Evolutionary conservation across 2,329 filamentous ascomycete genomes (phyloP), one percentile per base, ranked within the genome.

Genomic region (Parascedosporium putredinis): DNA sequence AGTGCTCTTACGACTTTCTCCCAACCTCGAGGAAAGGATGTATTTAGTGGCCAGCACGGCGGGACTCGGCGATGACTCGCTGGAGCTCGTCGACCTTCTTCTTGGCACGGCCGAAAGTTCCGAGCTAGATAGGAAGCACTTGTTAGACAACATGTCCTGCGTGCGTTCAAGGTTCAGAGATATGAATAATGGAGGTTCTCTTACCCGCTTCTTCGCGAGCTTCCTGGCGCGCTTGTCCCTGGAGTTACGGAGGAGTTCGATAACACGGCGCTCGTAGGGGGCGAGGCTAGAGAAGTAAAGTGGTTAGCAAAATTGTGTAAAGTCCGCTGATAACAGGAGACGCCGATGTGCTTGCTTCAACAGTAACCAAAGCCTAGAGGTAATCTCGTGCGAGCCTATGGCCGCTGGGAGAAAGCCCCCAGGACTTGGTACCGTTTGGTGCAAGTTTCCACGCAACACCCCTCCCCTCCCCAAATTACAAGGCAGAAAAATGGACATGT

Each of bases 201-300:
- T 62, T 81, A 91, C 86, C 74, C 91, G 84, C 87, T 95, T 96
- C 90, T 97, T 97, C 67, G 91, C 91, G 67, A 96, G 87, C 85
- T 96, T 96, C 64, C 91, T 83, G 67, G 91, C 91, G 75, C 91
- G 88, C 88, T 97, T 97, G 77, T 98, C 93, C 80, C 95, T 94
- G 79, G 81, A 85, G 86, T 98, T 98, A 67, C 93, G 88, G 75
- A 98, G 86, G 70, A 98, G 79, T 83, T 98, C 93, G 70, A 98
- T 95, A 64, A 98, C 88, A 69, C 93, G 89, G 74, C 93, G 91
- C 84, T 98, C 93, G 73, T 98, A 93, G 66, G 88, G 88, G 62
- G 88, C 88, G 62, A 93, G 86, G 68, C 87, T 84, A 53, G 42
- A 51, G 45, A 36, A 47, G 22, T 5, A 29, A 42, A 31, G 16